phyloP scores from a whole-genome alignment of 768 basidiomycete species.

The Pleurotus tuoliensis region DNA sequence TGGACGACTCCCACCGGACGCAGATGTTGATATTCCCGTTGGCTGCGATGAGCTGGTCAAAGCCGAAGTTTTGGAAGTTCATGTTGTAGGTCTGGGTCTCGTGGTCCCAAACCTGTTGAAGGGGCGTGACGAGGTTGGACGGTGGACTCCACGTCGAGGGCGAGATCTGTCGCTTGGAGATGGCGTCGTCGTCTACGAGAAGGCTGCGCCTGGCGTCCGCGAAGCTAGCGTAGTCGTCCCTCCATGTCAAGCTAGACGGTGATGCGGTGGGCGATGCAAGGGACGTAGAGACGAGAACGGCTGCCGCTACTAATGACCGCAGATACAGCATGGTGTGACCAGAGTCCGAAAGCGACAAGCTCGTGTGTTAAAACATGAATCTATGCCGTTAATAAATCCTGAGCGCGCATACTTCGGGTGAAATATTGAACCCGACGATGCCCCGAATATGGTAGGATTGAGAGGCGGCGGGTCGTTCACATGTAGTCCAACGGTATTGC shows the following conservation, averaged over 20 bases:
- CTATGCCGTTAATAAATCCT: no score
- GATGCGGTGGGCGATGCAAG: background rate
- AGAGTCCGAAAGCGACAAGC: no score
- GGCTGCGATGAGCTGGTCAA: background rate
- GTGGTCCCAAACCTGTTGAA: background rate
- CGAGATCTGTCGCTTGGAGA: background rate
- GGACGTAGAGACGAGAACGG: background rate
- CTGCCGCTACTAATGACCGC: background rate
- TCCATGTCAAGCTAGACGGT: background rate
- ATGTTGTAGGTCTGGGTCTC: background rate
- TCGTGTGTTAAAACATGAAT: no score
- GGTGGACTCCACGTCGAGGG: background rate
- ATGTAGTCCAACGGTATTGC: no score
- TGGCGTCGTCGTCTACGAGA: background rate
- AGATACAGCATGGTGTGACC: no score
- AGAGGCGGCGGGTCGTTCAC: no score
- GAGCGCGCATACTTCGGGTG: no score
- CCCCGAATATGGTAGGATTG: no score
- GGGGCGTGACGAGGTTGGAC: background rate
- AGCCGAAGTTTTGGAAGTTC: background rate
- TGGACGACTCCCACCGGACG: background rate
- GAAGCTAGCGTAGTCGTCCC: background rate
- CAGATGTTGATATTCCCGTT: background rate
- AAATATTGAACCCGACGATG: no score
- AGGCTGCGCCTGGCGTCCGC: background rate